Base-by-base conservation (phyloP, 2,329 filamentous ascomycete genomes). In the Fusarium irregulare region DNA sequence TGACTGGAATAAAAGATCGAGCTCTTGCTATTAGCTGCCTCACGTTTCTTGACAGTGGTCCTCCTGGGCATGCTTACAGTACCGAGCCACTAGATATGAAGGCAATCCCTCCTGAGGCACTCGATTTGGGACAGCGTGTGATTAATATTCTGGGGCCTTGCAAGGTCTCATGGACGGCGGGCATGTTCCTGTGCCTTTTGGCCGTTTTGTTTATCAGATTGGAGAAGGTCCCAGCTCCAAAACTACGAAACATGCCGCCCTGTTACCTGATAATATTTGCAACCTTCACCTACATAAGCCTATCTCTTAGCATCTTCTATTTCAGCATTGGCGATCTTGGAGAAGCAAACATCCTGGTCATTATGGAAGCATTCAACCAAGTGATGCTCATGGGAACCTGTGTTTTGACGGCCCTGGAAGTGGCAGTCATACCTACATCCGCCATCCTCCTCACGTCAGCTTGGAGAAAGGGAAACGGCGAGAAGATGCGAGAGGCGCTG, bases 11-110 rank as follows among this genome's bases (percentile, higher is more conserved):
- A 4, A 14, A 55, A 1, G 14, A 66, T 9, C 44, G 63, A 4
- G 61, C 42, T 4, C 3, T 65, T 5, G 63, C 55, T n/a, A 66
- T 66, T 7, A 25, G 48, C 12, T 66, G 63, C 7, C 40, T 66
- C 1, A 30, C 37, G 0, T 60, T 10, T 27, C 3, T 11, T 10
- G 32, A 34, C 32, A 34, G 16, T 7, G 7, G 30, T 32, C 7
- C 13, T 10, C 32, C 32, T 21, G 44, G 48, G 1, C 7, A 30
- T 3, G 3, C n/a, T 45, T 6, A 5, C 20, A 64, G 47, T 4
- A 23, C 16, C 7, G 44, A 40, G 0, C 40, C 51, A n/a, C 32
- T 66, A 1, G 14, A 66, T 2, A 32, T 66, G 14, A 55, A 42
- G 2, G 2, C 37, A 1, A 56, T 66, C 2, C 64, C 61, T 3